Base-by-base conservation (phyloP, 208 protist species). In the Acanthamoeba culbertsoni region DNA sequence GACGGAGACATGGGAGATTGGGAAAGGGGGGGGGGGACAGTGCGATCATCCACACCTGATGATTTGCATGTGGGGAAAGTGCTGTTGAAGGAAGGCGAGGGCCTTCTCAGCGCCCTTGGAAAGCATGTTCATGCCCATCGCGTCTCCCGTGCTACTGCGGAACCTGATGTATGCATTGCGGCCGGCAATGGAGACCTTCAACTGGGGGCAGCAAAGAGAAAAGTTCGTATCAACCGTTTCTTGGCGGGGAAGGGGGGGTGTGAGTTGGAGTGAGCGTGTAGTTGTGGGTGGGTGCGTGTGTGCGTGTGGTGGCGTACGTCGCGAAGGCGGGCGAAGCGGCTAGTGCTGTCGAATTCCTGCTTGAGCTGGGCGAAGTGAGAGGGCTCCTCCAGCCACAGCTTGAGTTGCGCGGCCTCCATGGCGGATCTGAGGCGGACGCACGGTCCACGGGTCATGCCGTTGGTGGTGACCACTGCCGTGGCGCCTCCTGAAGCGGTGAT, bases 91-190 rank as follows among this genome's bases (percentile, higher is more conserved):
- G 6, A 99, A 93, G 71, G 97, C 93, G 31, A 99, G 91, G 14
- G 97, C 98, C 89, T 98, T 98, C 68, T 99, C 97, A 33, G 97
- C 98, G 73, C 98, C 99, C 94, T 99, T 99, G n/a, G 98, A 98
- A 86, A 99, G 98, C 99, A 99, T 99, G 95, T 99, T 99, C 99
- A 99, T 99, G 31, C 99, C 99, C 99, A 99, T 99, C 12, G 99
- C 99, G 96, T 99, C 99, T 18, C 99, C 99, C 35, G 96, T 97
- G 8, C 31, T 48, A 59, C 37, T 51, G 2, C 46, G 33, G 63
- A 95, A 95, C 16, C 90, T 7, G 28, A 95, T 20, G 57, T 68
- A 95, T 4, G 89, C 40, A 33, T 94, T 93, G 26, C 97, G 94
- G 16, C 99, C 98, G 10, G 97, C 97, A 33, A 99, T 98, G 33